Evolutionary conservation across 2,329 filamentous ascomycete genomes (phyloP).

Genomic region (Alternaria brassicicola): DNA sequence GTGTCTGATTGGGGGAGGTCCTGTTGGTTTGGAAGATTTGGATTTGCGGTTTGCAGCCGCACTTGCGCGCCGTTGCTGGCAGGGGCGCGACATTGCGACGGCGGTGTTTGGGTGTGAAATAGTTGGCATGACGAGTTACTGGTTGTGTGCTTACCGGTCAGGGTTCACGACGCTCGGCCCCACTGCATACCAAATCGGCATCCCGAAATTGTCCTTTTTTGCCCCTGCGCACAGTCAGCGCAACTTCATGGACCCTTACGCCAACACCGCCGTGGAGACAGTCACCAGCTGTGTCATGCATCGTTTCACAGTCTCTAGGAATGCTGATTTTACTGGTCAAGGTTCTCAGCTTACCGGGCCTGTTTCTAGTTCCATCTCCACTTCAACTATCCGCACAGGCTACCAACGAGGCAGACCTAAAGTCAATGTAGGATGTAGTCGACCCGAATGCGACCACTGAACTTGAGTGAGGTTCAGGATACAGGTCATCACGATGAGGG

Average conservation of each 20-base stretch:
- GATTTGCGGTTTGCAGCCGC: slow-evolving; percentile 27
- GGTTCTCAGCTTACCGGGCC: background rate
- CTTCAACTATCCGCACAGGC: background rate
- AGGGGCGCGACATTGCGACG: slow-evolving; percentile 32
- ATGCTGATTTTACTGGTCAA: background rate
- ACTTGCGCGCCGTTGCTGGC: slow-evolving; percentile 33
- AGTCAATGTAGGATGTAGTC: too few relatives aligned
- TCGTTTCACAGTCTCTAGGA: background rate
- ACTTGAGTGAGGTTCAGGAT: too few relatives aligned
- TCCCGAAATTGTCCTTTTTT: background rate
- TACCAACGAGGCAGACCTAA: background rate
- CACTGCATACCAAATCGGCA: slow-evolving; percentile 4
- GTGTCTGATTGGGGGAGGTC: slow-evolving; percentile 23
- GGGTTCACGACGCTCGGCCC: slow-evolving; percentile 14
- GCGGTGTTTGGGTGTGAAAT: background rate
- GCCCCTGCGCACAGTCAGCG: background rate
- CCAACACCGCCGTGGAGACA: background rate
- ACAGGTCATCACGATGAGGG: too few relatives aligned
- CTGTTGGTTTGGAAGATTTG: slow-evolving; percentile 16
- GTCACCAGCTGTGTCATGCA: background rate
- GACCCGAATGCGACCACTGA: too few relatives aligned
- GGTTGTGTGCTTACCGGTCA: slow-evolving; percentile 11
- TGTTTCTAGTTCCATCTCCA: background rate
- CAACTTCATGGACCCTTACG: background rate
- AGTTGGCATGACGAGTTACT: background rate